Percentiles rank a stretch among this genome's conserved stretches.
These are phyloP conservation scores for Naumovozyma baii DNA, from an alignment of 805 yeast species.

Conservation along the genomic window DNA sequence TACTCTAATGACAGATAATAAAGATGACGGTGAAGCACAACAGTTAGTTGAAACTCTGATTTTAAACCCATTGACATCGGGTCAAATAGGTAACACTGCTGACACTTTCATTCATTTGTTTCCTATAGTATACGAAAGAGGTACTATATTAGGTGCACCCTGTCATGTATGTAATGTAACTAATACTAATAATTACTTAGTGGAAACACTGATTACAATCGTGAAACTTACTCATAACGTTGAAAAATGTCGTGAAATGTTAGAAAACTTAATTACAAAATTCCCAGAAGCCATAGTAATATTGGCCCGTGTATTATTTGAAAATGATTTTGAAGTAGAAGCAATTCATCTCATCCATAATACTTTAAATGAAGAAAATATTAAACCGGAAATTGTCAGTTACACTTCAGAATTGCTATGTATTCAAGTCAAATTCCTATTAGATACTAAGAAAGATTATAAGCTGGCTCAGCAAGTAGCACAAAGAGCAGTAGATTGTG, in stretches of 20 bases:
- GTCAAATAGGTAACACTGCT: slow-evolving; percentile 25
- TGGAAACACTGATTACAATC: slow-evolving; percentile 26
- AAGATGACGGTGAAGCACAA: slow-evolving; percentile 63
- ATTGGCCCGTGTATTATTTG: slow-evolving; percentile 25
- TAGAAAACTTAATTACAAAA: slow-evolving; percentile 15
- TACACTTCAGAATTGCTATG: slow-evolving; percentile 26
- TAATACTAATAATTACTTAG: slow-evolving; percentile 27
- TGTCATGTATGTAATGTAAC: slow-evolving; percentile 24
- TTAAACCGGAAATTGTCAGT: slow-evolving; percentile 3
- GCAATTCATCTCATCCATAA: slow-evolving; percentile 27
- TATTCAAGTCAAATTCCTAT: slow-evolving; percentile 23
- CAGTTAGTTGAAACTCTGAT: slow-evolving; percentile 76
- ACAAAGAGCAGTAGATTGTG: slow-evolving; percentile 41
- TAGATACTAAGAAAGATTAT: slow-evolving; percentile 21
- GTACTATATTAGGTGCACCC: slow-evolving; percentile 27
- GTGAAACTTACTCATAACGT: slow-evolving; percentile 24
- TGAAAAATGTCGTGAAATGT: slow-evolving; percentile 19
- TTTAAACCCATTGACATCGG: slow-evolving; percentile 56
- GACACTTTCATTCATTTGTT: slow-evolving; percentile 26
- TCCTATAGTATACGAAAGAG: slow-evolving; percentile 26
- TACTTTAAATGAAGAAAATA: slow-evolving; percentile 16
- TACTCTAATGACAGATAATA: slow-evolving; percentile 27
- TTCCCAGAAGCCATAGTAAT: slow-evolving; percentile 25
- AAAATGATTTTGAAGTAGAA: slow-evolving; percentile 30
- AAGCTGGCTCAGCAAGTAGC: slow-evolving; percentile 20